These are phyloP conservation scores for Scedosporium aurantiacum DNA, from an alignment of 2,329 filamentous ascomycete species.

Conservation along the genomic window DNA sequence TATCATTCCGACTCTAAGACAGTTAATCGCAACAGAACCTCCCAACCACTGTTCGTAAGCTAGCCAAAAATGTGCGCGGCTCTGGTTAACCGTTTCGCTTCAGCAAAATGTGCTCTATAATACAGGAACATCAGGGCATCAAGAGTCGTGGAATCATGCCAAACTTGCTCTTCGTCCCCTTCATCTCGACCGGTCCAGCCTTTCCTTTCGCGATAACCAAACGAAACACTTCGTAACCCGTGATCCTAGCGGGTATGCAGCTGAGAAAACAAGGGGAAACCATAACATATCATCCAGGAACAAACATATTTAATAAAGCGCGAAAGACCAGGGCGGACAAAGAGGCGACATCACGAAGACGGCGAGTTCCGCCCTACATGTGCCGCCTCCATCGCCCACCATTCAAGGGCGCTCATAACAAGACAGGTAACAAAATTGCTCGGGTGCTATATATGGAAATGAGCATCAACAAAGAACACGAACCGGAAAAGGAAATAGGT, in stretches of 20 bases:
- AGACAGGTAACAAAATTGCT: neutral
- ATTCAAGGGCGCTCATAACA: neutral
- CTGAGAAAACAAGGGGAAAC: neutral
- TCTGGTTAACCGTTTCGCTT: neutral
- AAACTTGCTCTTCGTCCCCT: neutral
- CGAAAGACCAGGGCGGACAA: no score
- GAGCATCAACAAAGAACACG: neutral
- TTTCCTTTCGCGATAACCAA: constrained; percentile 6
- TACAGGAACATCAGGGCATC: constrained; percentile 8
- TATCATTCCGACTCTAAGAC: neutral
- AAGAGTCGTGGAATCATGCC: neutral
- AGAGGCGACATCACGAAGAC: no score
- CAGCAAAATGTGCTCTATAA: constrained; percentile 8
- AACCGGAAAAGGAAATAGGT: constrained; percentile 5
- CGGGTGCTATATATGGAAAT: neutral
- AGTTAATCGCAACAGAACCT: neutral
- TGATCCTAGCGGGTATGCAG: neutral
- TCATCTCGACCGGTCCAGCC: neutral
- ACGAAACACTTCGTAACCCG: neutral
- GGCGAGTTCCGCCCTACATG: neutral
- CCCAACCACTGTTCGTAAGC: neutral
- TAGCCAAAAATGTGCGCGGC: neutral
- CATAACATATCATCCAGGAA: no score
- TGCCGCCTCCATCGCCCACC: neutral
- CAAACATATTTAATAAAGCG: no score